Percentiles rank a stretch among this genome's conserved stretches.
Evolutionary conservation across 1,284 basidiomycete species (phyloP).

Genomic region (Sphaerobolus stellatus): DNA sequence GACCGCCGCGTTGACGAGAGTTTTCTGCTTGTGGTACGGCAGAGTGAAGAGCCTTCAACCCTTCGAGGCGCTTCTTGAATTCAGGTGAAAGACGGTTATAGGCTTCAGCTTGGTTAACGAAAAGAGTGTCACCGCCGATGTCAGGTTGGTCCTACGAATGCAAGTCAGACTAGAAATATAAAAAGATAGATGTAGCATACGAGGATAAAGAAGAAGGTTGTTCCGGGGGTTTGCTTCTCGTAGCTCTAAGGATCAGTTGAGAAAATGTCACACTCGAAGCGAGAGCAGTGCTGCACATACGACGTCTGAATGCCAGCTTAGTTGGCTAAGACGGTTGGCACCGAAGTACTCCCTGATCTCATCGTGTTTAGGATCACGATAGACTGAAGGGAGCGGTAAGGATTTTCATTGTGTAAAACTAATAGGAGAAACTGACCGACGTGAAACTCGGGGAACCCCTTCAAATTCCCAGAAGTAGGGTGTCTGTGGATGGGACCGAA

Average conservation of each 20-base stretch:
- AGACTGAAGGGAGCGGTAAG: constrained; percentile 34
- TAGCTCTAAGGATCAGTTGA: constrained; percentile 45
- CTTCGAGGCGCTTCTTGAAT: constrained; percentile 64
- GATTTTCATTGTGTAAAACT: too few species aligned
- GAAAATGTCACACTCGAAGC: not conserved
- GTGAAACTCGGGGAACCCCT: constrained; percentile 53
- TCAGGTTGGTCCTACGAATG: constrained; percentile 34
- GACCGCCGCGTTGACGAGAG: constrained; percentile 48
- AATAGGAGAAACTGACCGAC: constrained; percentile 33
- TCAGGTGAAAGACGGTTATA: constrained; percentile 70
- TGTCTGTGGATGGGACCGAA: constrained; percentile 63
- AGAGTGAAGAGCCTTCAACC: constrained; percentile 62
- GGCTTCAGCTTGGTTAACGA: constrained; percentile 58
- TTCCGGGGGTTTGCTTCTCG: constrained; percentile 61
- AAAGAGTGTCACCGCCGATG: constrained; percentile 59
- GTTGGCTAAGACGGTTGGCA: constrained; percentile 29
- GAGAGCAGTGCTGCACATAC: constrained; percentile 26
- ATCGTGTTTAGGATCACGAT: constrained; percentile 38
- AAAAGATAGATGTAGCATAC: too few species aligned
- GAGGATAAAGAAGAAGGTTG: constrained; percentile 62
- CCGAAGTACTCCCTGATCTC: constrained; percentile 33
- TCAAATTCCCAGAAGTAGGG: constrained; percentile 51
- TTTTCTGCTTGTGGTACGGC: constrained; percentile 59
- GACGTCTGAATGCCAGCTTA: constrained; percentile 47
- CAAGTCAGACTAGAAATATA: too few species aligned